phyloP scores from a whole-genome alignment of 768 basidiomycete species.

The Podaxis sp. region DNA sequence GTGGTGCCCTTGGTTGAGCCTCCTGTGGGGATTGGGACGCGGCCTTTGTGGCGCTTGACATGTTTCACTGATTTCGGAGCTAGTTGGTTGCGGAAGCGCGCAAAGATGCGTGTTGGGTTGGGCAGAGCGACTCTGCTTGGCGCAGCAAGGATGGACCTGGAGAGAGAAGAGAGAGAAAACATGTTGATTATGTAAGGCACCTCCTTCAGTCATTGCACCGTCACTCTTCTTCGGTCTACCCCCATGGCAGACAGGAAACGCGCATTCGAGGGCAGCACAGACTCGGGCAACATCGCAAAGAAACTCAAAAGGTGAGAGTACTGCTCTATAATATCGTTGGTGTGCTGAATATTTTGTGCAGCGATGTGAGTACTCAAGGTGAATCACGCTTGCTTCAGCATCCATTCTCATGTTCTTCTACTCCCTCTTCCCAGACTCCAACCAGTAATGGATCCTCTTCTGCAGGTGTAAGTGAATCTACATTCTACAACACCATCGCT shows the following conservation, averaged over 20 bases:
- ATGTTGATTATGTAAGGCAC: conserved; percentile 29
- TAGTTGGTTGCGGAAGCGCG: conserved; percentile 57
- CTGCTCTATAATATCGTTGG: conserved; percentile 21
- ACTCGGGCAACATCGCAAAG: conserved; percentile 48
- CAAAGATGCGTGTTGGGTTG: conserved; percentile 33
- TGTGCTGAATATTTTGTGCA: conserved; percentile 29
- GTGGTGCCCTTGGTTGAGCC: conserved; percentile 94
- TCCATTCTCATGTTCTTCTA: conserved; percentile 61
- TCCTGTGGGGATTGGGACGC: conserved; percentile 80
- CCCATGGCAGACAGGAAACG: conserved; percentile 70
- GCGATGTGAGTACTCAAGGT: conserved; percentile 84
- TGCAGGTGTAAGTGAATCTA: conserved; percentile 40
- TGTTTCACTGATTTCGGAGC: conserved; percentile 84
- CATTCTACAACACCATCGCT: conserved; percentile 2
- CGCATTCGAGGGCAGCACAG: conserved; percentile 48
- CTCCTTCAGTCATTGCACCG: background rate
- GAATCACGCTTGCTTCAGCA: conserved; percentile 54
- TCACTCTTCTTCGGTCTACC: background rate
- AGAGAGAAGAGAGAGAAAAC: conserved; percentile 44
- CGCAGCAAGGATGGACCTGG: conserved; percentile 26
- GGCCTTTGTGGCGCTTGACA: conserved; percentile 88
- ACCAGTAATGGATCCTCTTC: conserved; percentile 43
- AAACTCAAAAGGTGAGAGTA: conserved; percentile 60
- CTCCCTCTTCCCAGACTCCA: conserved; percentile 56
- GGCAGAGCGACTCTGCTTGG: conserved; percentile 23